Conservation (phyloP, 225 moss, liverwort and hornwort genomes). For the Thuidium tamariscinum region DNA sequence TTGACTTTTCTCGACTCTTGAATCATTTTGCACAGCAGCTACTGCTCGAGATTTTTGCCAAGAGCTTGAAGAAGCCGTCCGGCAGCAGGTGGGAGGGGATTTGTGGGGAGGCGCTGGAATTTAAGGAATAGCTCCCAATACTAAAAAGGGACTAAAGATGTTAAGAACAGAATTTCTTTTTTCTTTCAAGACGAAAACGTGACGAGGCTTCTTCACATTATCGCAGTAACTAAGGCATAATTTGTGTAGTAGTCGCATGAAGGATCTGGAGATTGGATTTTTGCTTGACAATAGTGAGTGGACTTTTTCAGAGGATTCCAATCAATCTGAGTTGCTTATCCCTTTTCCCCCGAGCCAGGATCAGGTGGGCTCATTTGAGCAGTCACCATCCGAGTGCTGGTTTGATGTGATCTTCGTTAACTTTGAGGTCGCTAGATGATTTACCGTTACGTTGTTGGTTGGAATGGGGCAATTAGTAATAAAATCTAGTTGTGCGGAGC, state of each 20-base stretch:
- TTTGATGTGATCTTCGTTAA: not conserved
- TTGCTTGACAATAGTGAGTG: not conserved
- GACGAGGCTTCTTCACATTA: not conserved
- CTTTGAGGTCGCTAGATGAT: not conserved
- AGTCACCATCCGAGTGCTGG: not conserved
- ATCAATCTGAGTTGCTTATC: not conserved
- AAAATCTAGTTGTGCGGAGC: not conserved
- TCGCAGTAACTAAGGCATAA: not conserved
- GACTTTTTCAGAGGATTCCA: not conserved
- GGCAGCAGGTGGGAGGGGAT: slow-evolving; percentile 53
- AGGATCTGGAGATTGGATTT: not conserved
- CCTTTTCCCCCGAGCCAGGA: not conserved
- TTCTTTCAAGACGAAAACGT: not conserved
- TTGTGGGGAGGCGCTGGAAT: slow-evolving; percentile 81
- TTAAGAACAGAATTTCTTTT: not conserved
- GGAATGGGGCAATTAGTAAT: not conserved
- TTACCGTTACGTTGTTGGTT: not conserved
- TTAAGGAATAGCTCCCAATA: not conserved
- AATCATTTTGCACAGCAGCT: slow-evolving; percentile 50
- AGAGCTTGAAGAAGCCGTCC: slow-evolving; percentile 64
- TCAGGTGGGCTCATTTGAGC: not conserved
- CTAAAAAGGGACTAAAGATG: not conserved
- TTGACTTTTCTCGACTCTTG: not conserved
- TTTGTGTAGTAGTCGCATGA: not conserved
- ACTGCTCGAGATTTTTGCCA: slow-evolving; percentile 69